A percentile compares a stretch with the other conserved stretches of the same genome.
These are phyloP conservation scores for Eucalyptus tenuipes DNA, from an alignment of 345 rosid genomes.

Conservation along the genomic window DNA sequence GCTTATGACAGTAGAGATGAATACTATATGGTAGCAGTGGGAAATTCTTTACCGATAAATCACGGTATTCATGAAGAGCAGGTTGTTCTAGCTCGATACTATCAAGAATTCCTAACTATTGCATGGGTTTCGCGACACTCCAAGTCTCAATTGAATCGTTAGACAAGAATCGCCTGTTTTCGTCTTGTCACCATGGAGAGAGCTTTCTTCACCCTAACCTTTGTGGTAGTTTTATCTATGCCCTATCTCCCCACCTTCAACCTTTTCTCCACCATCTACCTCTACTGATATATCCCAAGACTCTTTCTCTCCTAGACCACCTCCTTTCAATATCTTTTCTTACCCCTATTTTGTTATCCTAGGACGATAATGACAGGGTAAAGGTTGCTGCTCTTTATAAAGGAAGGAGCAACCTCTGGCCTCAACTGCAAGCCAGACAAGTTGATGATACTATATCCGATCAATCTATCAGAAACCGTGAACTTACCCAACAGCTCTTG, in stretches of 20 bases:
- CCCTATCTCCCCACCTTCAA: neutral
- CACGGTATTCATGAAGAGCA: too few relatives aligned
- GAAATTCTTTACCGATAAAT: too few relatives aligned
- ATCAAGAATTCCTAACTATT: too few relatives aligned
- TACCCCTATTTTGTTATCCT: neutral
- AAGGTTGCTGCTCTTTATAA: neutral
- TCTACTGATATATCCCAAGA: neutral
- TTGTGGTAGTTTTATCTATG: neutral
- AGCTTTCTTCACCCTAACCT: neutral
- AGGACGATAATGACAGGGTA: neutral
- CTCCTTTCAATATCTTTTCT: neutral
- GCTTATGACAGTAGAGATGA: too few relatives aligned
- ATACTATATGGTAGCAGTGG: too few relatives aligned
- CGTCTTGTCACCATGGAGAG: neutral
- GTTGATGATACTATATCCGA: neutral
- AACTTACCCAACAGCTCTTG: neutral
- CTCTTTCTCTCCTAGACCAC: neutral
- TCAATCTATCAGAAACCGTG: neutral
- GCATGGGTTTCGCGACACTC: neutral
- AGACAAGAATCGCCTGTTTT: neutral
- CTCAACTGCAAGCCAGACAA: neutral
- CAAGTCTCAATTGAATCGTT: neutral
- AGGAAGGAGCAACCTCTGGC: neutral
- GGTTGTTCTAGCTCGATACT: too few relatives aligned
- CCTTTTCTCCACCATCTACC: neutral